Conservation (phyloP, 1,284 basidiomycete species). For the Leccinum olivaceoglutinosum region DNA sequence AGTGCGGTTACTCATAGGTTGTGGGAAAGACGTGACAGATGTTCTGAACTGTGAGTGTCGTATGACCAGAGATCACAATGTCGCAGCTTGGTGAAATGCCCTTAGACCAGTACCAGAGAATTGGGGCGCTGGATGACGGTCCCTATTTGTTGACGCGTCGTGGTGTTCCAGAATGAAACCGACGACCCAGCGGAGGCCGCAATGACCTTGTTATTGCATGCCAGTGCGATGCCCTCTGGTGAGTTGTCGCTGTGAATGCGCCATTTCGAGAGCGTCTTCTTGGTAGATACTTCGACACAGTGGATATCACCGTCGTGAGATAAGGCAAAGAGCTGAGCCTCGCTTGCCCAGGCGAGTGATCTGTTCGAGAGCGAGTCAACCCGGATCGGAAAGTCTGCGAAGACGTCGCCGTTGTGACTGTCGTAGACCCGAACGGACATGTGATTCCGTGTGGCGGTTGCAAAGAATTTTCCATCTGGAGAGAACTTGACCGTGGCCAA, state of each 20-base stretch:
- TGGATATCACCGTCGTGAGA: neutral
- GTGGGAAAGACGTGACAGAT: no score
- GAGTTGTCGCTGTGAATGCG: neutral
- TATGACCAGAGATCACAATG: no score
- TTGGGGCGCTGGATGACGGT: neutral
- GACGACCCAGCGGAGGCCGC: neutral
- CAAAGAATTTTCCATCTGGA: neutral
- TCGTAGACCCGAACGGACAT: neutral
- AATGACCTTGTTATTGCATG: neutral
- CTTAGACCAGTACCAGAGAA: neutral
- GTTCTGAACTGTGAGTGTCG: no score
- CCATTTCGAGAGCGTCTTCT: neutral
- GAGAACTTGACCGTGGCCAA: neutral
- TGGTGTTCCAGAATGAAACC: neutral
- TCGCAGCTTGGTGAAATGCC: neutral
- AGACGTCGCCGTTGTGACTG: neutral
- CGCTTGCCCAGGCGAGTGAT: neutral
- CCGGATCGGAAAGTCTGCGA: neutral
- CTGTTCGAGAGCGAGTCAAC: neutral
- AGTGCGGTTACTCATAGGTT: neutral
- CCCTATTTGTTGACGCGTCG: neutral
- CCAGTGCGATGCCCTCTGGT: neutral
- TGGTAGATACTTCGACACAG: neutral
- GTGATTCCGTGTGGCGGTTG: neutral
- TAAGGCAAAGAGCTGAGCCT: neutral